Base-by-base conservation (phyloP, 148 eudicot species). In the Persicaria maculosa region DNA sequence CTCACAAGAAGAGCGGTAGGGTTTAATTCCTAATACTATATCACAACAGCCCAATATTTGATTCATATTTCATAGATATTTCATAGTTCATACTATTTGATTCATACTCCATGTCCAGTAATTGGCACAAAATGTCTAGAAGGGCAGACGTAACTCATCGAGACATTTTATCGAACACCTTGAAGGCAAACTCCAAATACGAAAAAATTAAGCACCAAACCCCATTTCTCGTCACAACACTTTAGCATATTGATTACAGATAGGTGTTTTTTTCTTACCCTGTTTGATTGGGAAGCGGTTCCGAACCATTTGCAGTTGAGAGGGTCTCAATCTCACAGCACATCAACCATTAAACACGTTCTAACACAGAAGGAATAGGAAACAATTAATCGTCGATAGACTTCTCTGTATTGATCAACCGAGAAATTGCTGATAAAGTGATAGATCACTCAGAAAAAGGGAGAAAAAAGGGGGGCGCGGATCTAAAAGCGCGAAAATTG, bases 151-250 rank as follows among this genome's bases (percentile, higher is more conserved):
- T 57, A 59, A 59, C 43, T 78, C 71, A 17, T 31, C 76, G 20
- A 77, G 78, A 68, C 88, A 77, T 81, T 83, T 80, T 36, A 71
- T 82, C 87, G 78, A 88, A 84, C 90, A 85, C 40, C 43, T 77
- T 59, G 70, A 57, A 80, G 50, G 84, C 90, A 62, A 74, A 0
- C 9, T 47, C 5, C 9, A 1, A 76, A 71, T n/a, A 5, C 6
- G 6, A 1, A n/a, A n/a, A 59, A 71, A 43, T 8, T 46, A 40
- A 73, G 3, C 19, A 54, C 10, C 40, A 55, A 7, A 53, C 2
- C 25, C 9, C 17, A 9, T 19, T 4, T 16, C 15, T 1, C 6
- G 6, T n/a, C 7, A 9, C 11, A 61, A 59, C 62, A 19, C 1
- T 17, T 17, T 74, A 15, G 11, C 54, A 0, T 4, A 58, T 17